phyloP scores from a whole-genome alignment of 495 filamentous ascomycete genomes.

The Talaromyces ruber region DNA sequence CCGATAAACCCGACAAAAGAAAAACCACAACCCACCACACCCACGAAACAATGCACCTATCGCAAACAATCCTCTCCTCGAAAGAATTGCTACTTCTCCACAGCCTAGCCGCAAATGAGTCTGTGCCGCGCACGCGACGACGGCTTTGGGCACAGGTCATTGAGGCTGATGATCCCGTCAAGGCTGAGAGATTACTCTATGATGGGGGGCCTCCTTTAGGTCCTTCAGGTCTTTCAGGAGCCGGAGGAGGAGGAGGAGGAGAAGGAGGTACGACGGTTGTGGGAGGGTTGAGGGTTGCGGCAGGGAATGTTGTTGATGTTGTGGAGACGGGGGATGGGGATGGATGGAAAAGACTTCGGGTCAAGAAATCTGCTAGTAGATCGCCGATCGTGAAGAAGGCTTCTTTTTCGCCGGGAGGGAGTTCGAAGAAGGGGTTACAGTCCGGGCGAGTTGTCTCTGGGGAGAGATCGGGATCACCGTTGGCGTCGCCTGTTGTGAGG shows the following conservation, averaged over 20 bases:
- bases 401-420: not conserved
- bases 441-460: not conserved
- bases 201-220: not conserved
- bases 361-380: not conserved
- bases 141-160: slow-evolving; percentile 28
- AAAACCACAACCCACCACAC: not conserved
- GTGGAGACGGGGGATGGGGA: not conserved
- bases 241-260: not conserved
- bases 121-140: slow-evolving; percentile 33
- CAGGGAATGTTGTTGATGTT: not conserved
- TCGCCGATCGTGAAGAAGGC: not conserved
- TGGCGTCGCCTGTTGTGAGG: not conserved
- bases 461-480: not conserved
- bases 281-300: not conserved
- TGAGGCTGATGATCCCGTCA: slow-evolving; percentile 18
- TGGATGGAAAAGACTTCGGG: not conserved
- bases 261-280: not conserved
- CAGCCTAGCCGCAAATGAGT: slow-evolving; percentile 25
- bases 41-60: slow-evolving; percentile 27
- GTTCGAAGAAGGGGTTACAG: not conserved
- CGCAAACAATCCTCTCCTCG: slow-evolving; percentile 26
- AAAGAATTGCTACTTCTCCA: slow-evolving; percentile 28
- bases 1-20: not conserved
- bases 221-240: not conserved
- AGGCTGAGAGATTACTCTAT: not conserved